Evolutionary conservation across 441 rosid genomes (phyloP), one percentile per base, ranked within the genome.

Genomic region (Pelargonium exstipulatum): DNA sequence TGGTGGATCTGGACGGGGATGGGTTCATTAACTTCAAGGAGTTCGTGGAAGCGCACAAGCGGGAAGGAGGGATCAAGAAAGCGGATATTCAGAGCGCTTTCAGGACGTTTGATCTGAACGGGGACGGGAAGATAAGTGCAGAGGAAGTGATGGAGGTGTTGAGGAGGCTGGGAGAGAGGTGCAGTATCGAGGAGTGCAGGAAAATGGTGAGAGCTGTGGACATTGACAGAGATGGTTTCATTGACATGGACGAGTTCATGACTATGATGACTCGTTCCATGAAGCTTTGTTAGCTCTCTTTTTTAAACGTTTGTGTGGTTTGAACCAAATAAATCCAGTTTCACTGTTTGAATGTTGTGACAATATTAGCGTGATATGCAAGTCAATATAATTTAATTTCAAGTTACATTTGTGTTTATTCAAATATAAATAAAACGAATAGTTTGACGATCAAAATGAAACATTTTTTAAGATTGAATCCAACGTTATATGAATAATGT

Each of bases 11-110:
- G 0, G 91, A 91, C 13, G 90, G 93, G 63, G 95, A 91, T 67
- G 98, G 97, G 66, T 94, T 83, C 74, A 91, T 94, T 32, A 87
- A 88, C 67, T 94, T 91, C 72, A 78, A 72, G 16, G 99, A 94
- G 83, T 91, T 91, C 24, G 74, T 86, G 57, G 94, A 87, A 63
- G 94, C 79, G 9, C 82, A 91, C 71, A 84, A 75, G 72, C 80
- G 62, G 74, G 87, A 81, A 24, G 95, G 91, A 24, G 93, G 96
- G 68, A 74, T 83, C 57, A 79, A 70, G 65, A 80, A 78, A 0
- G 67, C 69, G 57, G 98, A 92, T 73, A 83, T 90, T 64, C 82
- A 86, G 64, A 76, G 74, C 1, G 92, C 95, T 24, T 92, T 92
- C 35, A 66, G 71, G 66, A 80, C 82, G 2, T 95, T 88, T 68